Conservation (phyloP, 2,329 filamentous ascomycete genomes). For the Sporothrix luriei region DNA sequence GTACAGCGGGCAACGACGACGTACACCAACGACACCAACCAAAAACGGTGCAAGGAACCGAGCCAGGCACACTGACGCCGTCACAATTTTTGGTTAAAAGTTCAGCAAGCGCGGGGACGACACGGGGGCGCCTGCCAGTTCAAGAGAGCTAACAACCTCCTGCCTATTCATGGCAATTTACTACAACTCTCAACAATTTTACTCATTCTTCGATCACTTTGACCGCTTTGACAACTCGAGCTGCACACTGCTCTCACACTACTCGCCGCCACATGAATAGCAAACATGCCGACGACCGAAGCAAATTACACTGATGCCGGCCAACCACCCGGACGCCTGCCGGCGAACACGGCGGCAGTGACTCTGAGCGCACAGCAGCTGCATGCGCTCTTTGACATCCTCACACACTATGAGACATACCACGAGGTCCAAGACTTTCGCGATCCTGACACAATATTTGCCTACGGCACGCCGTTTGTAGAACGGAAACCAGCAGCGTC, state of each 20-base stretch:
- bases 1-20: too few relatives aligned
- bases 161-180: too few relatives aligned
- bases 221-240: background rate
- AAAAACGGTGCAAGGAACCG: background rate
- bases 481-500: slow-evolving; percentile 29
- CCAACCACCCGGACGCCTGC: background rate
- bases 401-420: slow-evolving; percentile 63
- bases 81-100: background rate
- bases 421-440: slow-evolving; percentile 74
- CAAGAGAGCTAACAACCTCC: too few relatives aligned
- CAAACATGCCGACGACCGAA: background rate
- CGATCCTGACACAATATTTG: slow-evolving; percentile 61
- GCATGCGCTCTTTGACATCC: slow-evolving; percentile 60
- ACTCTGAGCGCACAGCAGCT: slow-evolving; percentile 46
- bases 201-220: background rate
- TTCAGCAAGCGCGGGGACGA: too few relatives aligned
- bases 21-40: background rate
- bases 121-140: too few relatives aligned
- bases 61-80: slow-evolving; percentile 5
- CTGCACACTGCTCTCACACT: background rate
- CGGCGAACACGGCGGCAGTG: background rate
- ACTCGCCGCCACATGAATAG: background rate
- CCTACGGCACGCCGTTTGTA: slow-evolving; percentile 71
- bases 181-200: background rate
- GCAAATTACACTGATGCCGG: slow-evolving; percentile 11